These are phyloP conservation scores for Penicillium argentinense DNA, from an alignment of 495 filamentous ascomycete genomes.

Conservation along the genomic window DNA sequence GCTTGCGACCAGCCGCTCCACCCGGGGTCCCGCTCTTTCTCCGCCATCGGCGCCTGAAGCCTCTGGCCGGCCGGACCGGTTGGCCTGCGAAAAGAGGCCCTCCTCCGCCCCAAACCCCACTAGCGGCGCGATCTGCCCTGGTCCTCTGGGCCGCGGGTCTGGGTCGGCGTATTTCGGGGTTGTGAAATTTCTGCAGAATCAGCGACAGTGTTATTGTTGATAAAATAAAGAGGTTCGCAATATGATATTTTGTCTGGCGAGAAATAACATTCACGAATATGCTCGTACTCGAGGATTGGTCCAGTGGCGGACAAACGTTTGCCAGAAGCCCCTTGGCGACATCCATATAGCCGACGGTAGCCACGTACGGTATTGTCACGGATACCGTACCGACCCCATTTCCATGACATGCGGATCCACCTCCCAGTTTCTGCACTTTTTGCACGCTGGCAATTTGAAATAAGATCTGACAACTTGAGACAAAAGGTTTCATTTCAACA, in stretches of 20 bases:
- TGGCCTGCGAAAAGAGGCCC: neutral
- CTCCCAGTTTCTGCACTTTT: too few species aligned
- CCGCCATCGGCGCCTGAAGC: constrained; percentile 19
- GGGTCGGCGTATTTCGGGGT: constrained; percentile 18
- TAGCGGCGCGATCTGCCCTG: constrained; percentile 12
- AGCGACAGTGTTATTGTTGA: too few species aligned
- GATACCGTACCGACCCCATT: neutral
- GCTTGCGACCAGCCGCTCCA: constrained; percentile 18
- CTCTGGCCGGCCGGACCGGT: constrained; percentile 5
- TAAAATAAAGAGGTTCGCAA: too few species aligned
- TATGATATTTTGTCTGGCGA: too few species aligned
- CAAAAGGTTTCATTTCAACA: too few species aligned
- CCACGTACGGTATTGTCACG: neutral
- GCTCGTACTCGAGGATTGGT: too few species aligned
- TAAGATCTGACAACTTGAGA: too few species aligned
- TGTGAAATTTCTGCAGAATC: neutral
- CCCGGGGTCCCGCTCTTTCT: constrained; percentile 15
- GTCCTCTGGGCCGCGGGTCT: constrained; percentile 3
- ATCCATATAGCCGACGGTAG: constrained; percentile 8
- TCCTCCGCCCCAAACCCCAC: constrained; percentile 1
- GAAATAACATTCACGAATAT: too few species aligned
- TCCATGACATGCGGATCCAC: too few species aligned
- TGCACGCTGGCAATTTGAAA: too few species aligned
- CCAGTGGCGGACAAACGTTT: too few species aligned
- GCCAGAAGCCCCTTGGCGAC: too few species aligned